Percentiles rank a stretch among this genome's conserved stretches.
Evolutionary conservation across 164 flowering plant species (phyloP).

Genomic region (Cinnamomum micranthum): DNA sequence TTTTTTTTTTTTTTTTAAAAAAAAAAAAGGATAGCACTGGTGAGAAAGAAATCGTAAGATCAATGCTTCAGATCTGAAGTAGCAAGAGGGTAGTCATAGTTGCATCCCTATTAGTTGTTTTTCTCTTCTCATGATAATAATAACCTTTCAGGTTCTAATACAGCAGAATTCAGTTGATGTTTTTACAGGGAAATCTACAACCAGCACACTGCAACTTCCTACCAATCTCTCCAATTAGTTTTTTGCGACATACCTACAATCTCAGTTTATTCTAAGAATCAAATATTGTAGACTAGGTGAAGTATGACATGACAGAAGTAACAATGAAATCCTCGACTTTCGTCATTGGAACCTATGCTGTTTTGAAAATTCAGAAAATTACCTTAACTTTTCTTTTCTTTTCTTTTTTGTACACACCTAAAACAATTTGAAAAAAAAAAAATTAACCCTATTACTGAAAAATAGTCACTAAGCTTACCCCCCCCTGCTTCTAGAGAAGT

Average conservation of each 20-base stretch:
- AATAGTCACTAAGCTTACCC: slow-evolving; percentile 44
- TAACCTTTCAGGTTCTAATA: background rate
- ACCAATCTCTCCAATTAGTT: background rate
- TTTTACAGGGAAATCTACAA: background rate
- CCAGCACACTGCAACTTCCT: background rate
- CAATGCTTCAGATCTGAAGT: background rate
- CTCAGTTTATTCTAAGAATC: background rate
- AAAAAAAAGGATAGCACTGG: too few relatives aligned
- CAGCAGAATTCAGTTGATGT: background rate
- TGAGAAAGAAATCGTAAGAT: background rate
- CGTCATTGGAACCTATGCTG: background rate
- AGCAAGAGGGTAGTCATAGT: background rate
- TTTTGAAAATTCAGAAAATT: background rate
- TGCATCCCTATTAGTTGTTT: background rate
- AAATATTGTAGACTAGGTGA: background rate
- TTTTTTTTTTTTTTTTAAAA: too few relatives aligned
- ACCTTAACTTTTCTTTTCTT: background rate
- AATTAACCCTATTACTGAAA: background rate
- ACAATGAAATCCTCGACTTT: background rate
- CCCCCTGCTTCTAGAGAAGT: slow-evolving; percentile 93
- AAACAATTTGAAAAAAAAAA: background rate
- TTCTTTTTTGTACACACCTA: background rate
- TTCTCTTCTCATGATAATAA: background rate
- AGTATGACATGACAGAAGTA: background rate
- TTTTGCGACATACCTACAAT: background rate